Percentiles rank a stretch among this genome's conserved stretches.
These are phyloP conservation scores for Ambrosia trifida DNA, from an alignment of 129 eudicot genomes.

Conservation along the genomic window DNA sequence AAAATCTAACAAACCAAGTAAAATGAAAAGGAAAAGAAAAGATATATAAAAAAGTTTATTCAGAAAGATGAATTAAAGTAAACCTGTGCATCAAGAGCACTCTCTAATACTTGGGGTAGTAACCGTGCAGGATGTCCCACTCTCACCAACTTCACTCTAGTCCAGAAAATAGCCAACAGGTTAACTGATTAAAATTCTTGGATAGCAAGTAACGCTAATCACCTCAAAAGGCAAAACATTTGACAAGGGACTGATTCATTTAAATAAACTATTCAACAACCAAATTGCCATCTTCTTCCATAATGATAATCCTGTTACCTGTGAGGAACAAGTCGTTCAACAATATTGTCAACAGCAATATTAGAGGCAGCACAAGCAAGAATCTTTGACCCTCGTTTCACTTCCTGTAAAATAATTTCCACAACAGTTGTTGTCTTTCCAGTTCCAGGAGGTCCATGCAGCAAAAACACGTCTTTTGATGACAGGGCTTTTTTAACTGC, in stretches of 20 bases:
- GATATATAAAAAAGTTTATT: neutral
- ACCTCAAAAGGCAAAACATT: too few relatives aligned
- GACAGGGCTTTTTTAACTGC: conserved; percentile 84
- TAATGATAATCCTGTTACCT: conserved; percentile 45
- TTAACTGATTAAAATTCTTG: neutral
- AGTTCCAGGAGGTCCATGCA: conserved; percentile 99
- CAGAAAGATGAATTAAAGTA: neutral
- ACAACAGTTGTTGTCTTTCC: conserved; percentile 98
- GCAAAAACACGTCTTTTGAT: conserved; percentile 89
- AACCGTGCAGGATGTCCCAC: conserved; percentile 99
- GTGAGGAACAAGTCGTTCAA: conserved; percentile 93
- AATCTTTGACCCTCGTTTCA: conserved; percentile 94
- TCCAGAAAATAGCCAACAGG: conserved; percentile 15
- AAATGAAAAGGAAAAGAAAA: neutral
- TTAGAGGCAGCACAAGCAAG: conserved; percentile 99
- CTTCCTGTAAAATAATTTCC: conserved; percentile 92
- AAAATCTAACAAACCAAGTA: neutral
- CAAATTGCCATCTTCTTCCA: neutral
- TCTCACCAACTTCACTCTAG: conserved; percentile 95
- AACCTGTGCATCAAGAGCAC: conserved; percentile 98
- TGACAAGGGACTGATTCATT: neutral
- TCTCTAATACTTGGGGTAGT: conserved; percentile 91
- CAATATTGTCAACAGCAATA: conserved; percentile 97
- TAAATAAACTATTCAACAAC: neutral
- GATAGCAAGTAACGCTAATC: too few relatives aligned